Base-by-base conservation (phyloP, 192 early-diverging fungal species). In the Lunasporangiospora selenospora region DNA sequence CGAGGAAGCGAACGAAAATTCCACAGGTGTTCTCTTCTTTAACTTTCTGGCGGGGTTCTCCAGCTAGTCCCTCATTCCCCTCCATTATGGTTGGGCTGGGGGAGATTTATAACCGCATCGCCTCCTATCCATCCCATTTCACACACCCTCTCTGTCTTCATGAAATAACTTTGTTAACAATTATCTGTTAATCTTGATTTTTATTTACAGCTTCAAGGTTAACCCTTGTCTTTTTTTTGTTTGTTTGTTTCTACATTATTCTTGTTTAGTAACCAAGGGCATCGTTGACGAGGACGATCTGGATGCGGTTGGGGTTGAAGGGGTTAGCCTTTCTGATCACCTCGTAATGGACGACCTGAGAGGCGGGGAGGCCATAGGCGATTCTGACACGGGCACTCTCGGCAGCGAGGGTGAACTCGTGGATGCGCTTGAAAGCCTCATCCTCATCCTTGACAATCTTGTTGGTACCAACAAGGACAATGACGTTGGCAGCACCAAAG, bases 361-460 rank as follows among this genome's bases (percentile, higher is more conserved):
- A 75, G 40, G 38, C 49, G 11, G 70, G 76, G 48, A 59, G 46
- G 29, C 62, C 62, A 27, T 76, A 78, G 43, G 47, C 53, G 31
- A 57, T 57, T 32, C 76, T 73, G 11, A 52, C 63, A 26, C 73
- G 76, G 30, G 76, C 76, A 34, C 56, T 61, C 57, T 78, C 76
- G 9, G 48, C 57, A 7, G 36, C 42, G 10, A 48, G 36, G 6
- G 71, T 58, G 50, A 57, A 76, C 70, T 76, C 70, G 39, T 32
- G 19, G 19, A 54, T 60, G 15, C 76, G 67, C 24, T 32, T 66
- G 45, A 24, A 31, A 5, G 73, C 76, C n/a, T 53, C 76, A 2
- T 33, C 56, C 47, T 63, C 53, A 42, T 78, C 64, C 62, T 75
- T 76, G 45, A 78, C 76, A 32, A 78, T 78, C 56, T 78, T 78